A percentile compares a stretch with the other conserved stretches of the same genome.
phyloP scores from a whole-genome alignment of 2,329 filamentous ascomycete species.

The Colletotrichum siamense region DNA sequence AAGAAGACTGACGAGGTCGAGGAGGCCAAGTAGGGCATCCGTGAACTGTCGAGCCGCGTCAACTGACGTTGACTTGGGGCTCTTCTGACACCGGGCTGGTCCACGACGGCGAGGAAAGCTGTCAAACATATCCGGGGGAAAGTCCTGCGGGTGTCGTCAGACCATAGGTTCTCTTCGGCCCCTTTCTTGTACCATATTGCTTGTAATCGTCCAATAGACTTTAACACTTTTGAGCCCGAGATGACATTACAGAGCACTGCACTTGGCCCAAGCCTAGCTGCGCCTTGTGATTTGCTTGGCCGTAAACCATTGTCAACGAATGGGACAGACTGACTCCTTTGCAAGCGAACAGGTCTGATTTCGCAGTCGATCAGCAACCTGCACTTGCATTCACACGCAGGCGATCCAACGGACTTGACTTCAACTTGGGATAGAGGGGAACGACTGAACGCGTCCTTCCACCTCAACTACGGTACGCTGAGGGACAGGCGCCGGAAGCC shows the following conservation, averaged over 20 bases:
- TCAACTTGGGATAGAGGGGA: background rate
- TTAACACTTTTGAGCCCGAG: background rate
- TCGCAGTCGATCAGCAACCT: background rate
- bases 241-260: background rate
- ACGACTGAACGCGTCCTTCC: background rate
- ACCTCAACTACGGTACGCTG: background rate
- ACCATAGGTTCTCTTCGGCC: background rate
- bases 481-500: background rate
- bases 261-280: no score
- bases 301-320: background rate
- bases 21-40: background rate
- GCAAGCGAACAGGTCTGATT: background rate
- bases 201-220: background rate
- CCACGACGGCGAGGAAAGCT: background rate
- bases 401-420: background rate
- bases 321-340: background rate
- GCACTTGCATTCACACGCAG: background rate
- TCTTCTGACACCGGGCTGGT: background rate
- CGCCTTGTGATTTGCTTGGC: no score
- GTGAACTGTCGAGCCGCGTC: background rate
- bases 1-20: no score
- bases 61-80: background rate
- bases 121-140: background rate
- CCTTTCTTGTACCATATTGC: background rate
- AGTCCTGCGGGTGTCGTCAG: background rate